phyloP scores from a whole-genome alignment of 768 basidiomycete species.

The Termitomyces bulborhizus region DNA sequence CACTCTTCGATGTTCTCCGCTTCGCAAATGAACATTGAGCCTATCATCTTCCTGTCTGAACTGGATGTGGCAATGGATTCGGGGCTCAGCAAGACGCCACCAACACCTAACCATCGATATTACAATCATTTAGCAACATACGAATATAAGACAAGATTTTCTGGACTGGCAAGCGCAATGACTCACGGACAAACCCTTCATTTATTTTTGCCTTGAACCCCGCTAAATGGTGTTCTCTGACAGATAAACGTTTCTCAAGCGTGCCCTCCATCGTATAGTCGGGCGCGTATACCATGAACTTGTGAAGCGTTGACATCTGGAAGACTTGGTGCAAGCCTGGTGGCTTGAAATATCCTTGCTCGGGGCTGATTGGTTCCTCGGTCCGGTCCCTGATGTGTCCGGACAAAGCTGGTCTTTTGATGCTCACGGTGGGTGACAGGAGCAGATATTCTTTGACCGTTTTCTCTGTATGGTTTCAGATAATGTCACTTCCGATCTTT shows the following conservation, averaged over 20 bases:
- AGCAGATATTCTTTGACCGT: neutral
- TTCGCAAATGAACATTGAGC: conserved; percentile 52
- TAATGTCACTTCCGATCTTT: neutral
- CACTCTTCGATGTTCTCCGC: conserved; percentile 46
- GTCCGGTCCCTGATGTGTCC: neutral
- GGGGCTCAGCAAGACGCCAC: conserved; percentile 52
- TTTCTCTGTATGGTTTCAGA: no score
- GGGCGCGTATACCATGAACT: conserved; percentile 60
- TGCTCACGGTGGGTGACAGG: neutral
- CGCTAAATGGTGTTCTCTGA: conserved; percentile 47
- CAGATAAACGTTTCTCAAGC: conserved; percentile 48
- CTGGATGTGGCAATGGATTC: conserved; percentile 43
- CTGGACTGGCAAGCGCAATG: neutral
- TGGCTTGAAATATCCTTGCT: no score
- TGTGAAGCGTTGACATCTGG: conserved; percentile 11
- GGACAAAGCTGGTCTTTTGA: neutral
- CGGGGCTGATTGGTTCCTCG: neutral
- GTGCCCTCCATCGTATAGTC: conserved; percentile 57
- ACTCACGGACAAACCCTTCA: conserved; percentile 47
- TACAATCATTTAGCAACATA: neutral
- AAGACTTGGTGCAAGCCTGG: neutral
- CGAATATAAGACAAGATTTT: neutral
- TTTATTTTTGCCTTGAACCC: conserved; percentile 33
- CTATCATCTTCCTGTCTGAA: conserved; percentile 50
- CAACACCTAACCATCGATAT: conserved; percentile 37